Percentiles rank a stretch among this genome's conserved stretches.
phyloP scores from a whole-genome alignment of 2,329 filamentous ascomycete species.

The Cladophialophora bantiana region DNA sequence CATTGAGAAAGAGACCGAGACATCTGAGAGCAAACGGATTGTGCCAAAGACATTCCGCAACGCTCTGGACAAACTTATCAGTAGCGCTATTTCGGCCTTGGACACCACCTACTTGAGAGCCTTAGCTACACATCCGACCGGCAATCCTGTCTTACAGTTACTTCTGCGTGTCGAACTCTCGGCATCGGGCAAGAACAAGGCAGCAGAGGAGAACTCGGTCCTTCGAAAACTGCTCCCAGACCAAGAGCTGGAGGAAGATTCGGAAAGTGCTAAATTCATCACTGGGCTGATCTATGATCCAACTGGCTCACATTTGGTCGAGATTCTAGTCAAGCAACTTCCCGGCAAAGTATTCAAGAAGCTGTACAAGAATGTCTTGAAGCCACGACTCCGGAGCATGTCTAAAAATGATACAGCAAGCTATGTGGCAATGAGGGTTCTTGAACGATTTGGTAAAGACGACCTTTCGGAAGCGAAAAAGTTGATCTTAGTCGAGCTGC shows the following conservation, averaged over 20 bases:
- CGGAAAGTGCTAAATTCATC: slow-evolving; percentile 79
- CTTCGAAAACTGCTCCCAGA: slow-evolving; percentile 81
- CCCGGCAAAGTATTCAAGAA: slow-evolving; percentile 92
- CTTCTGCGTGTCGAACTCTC: slow-evolving; percentile 85
- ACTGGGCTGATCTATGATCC: slow-evolving; percentile 87
- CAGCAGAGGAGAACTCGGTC: slow-evolving; percentile 71
- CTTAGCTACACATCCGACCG: slow-evolving; percentile 85
- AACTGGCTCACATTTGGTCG: slow-evolving; percentile 86
- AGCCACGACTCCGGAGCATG: slow-evolving; percentile 77
- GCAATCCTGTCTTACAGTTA: slow-evolving; percentile 91
- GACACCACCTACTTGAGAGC: slow-evolving; percentile 82
- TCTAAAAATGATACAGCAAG: slow-evolving; percentile 89
- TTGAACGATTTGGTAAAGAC: slow-evolving; percentile 85
- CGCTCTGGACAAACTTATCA: slow-evolving; percentile 82
- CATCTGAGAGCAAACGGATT: slow-evolving; percentile 54
- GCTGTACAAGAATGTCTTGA: slow-evolving; percentile 80
- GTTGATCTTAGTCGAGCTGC: slow-evolving; percentile 75
- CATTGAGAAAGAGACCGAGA: slow-evolving; percentile 58
- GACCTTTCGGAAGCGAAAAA: slow-evolving; percentile 77
- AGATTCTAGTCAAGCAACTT: slow-evolving; percentile 79
- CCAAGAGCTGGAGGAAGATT: slow-evolving; percentile 74
- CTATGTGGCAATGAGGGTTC: slow-evolving; percentile 82
- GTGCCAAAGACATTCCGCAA: slow-evolving; percentile 81
- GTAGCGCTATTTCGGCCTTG: slow-evolving; percentile 74
- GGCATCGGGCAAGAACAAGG: slow-evolving; percentile 71